Base-by-base conservation (phyloP, 2,329 filamentous ascomycete genomes). In the Alternaria burnsii region DNA sequence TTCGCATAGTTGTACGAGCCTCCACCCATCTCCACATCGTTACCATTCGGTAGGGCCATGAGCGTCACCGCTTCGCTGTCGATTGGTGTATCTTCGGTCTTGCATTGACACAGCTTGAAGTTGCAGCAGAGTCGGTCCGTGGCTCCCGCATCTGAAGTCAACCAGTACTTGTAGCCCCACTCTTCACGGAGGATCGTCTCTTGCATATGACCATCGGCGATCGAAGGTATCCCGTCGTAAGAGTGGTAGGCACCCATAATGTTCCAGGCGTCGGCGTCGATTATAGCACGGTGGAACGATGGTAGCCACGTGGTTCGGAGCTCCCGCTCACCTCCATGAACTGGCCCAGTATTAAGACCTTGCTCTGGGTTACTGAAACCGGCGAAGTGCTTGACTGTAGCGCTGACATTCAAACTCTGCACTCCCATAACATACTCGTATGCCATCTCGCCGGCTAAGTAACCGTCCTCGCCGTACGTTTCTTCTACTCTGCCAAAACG, bases 241-340 rank as follows among this genome's bases (percentile, higher is more conserved):
- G 88, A 88, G 70, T 91, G 87, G 71, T 93, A 93, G 0, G 90
- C 86, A 30, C 88, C 87, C 91, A 93, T 93, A 67, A 92, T 86
- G 41, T 85, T 84, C 71, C 84, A 88, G 2, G 88, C 90, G 11
- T 85, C 88, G 10, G 81, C 88, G 69, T 92, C 90, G 34, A 92
- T 86, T 61, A 93, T 92, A 12, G 89, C 85, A 16, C 88, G 84
- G 74, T 90, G 90, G 77, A 91, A 91, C 0, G 85, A 80, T 4
- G 87, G 83, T 68, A 83, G 62, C 79, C 80, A 86, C 58, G 83
- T 86, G 3, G 83, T 85, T 22, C 85, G 78, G 48, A 86, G 71
- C 65, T 87, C 85, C 59, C 85, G 76, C 68, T 87, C 84, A 18
- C 85, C 85, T 22, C 84, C 84, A 61, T 86, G 84, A 0, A 86